Percentiles rank a stretch among this genome's conserved stretches.
phyloP scores from a whole-genome alignment of 345 rosid genomes.

The Capsella bursapastoris region DNA sequence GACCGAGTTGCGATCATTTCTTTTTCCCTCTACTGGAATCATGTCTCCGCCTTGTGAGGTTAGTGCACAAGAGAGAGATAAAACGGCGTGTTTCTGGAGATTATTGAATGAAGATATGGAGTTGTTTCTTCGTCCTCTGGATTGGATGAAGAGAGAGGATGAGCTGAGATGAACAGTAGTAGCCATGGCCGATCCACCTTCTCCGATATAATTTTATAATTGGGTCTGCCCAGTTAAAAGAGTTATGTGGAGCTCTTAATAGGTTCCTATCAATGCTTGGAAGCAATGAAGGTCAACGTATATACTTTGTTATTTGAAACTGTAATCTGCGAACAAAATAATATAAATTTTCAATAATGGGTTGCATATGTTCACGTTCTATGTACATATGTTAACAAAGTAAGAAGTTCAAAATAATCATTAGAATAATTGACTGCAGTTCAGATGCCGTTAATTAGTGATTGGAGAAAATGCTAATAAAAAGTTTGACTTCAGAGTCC shows the following conservation, averaged over 20 bases:
- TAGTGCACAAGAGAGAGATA: slow-evolving; percentile 50
- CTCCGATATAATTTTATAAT: background rate
- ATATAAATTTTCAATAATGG: background rate
- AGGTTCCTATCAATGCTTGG: background rate
- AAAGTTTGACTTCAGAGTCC: background rate
- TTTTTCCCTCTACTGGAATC: slow-evolving; percentile 43
- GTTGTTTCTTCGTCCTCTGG: slow-evolving; percentile 46
- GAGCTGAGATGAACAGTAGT: slow-evolving; percentile 24
- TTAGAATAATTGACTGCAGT: background rate
- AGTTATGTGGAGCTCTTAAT: background rate
- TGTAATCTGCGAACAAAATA: background rate
- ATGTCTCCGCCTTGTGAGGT: slow-evolving; percentile 51
- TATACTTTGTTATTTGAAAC: background rate
- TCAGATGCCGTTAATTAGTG: background rate
- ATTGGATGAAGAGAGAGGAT: slow-evolving; percentile 15
- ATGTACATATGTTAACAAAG: slow-evolving; percentile 3
- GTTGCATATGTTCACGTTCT: background rate
- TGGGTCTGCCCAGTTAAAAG: background rate
- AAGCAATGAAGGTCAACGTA: background rate
- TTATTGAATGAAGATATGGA: slow-evolving; percentile 26
- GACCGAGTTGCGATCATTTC: slow-evolving; percentile 25
- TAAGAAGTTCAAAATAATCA: background rate
- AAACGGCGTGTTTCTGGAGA: slow-evolving; percentile 26
- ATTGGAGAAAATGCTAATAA: background rate
- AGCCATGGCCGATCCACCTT: slow-evolving; percentile 28